These are phyloP conservation scores for Serendipita sp. DNA, from an alignment of 768 basidiomycete genomes.

Conservation along the genomic window DNA sequence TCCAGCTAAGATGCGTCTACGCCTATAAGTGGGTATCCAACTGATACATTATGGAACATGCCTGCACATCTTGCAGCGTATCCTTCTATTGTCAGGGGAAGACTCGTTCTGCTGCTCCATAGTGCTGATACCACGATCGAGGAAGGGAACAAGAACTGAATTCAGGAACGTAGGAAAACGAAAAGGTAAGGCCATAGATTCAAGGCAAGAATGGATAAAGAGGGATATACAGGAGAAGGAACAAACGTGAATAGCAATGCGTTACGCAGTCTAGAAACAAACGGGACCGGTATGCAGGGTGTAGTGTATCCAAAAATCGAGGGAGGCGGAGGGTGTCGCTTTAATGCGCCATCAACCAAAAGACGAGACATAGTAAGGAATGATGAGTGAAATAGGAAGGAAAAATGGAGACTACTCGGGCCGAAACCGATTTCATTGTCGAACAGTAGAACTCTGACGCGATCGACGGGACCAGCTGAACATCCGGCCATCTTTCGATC, in stretches of 20 bases:
- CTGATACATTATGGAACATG: conserved; percentile 17
- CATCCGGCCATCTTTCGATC: neutral
- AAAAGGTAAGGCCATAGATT: neutral
- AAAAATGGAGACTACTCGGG: neutral
- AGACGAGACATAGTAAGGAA: neutral
- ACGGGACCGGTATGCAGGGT: too few relatives aligned
- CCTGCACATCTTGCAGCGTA: conserved; percentile 90
- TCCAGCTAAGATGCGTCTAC: conserved; percentile 67
- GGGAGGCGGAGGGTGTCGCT: neutral
- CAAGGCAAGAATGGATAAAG: neutral
- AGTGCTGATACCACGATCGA: neutral
- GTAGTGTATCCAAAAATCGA: neutral
- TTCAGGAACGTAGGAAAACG: neutral
- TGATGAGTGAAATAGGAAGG: neutral
- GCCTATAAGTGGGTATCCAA: neutral
- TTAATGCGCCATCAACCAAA: neutral
- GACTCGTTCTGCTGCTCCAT: neutral
- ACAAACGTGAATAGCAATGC: neutral
- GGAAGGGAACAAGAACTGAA: neutral
- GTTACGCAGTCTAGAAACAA: neutral
- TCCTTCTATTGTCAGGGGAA: conserved; percentile 26
- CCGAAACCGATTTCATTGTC: neutral
- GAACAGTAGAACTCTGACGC: conserved; percentile 3
- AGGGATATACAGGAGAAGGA: neutral
- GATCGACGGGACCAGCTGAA: conserved; percentile 7